Percentiles rank a stretch among this genome's conserved stretches.
These are phyloP conservation scores for Schizonepeta tenuifolia DNA, from an alignment of 257 asterid genomes.

Conservation along the genomic window DNA sequence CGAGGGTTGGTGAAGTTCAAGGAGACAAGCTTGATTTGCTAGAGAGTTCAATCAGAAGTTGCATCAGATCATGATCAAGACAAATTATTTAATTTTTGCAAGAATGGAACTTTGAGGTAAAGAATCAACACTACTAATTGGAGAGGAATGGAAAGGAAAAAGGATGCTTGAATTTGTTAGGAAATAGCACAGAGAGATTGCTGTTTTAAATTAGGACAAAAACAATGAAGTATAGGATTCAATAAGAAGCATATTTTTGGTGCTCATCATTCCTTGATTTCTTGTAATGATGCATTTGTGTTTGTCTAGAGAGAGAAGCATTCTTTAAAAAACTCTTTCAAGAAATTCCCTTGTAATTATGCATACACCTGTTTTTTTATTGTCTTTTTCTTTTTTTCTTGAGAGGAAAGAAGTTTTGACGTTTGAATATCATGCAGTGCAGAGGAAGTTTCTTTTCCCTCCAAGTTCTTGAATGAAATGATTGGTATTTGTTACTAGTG, in stretches of 20 bases:
- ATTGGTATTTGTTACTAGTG: not conserved
- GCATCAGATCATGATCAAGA: constrained; percentile 30
- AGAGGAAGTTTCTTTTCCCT: constrained; percentile 33
- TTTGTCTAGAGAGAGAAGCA: not conserved
- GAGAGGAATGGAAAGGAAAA: not conserved
- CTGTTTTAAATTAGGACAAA: constrained; percentile 14
- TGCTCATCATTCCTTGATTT: constrained; percentile 11
- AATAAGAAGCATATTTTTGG: not conserved
- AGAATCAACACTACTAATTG: no score
- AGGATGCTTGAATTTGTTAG: constrained; percentile 21
- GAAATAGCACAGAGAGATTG: constrained; percentile 32
- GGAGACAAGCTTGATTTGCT: constrained; percentile 47
- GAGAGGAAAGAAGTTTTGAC: constrained; percentile 5
- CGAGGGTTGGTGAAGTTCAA: constrained; percentile 47
- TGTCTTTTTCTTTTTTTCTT: not conserved
- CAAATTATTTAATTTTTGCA: not conserved
- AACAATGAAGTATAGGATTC: constrained; percentile 5
- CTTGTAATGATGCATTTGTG: constrained; percentile 1
- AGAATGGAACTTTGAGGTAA: not conserved
- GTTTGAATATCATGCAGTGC: constrained; percentile 9
- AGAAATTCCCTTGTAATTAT: not conserved
- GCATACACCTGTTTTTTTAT: not conserved
- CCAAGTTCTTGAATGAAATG: constrained; percentile 31
- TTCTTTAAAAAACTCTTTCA: not conserved
- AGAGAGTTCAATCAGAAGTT: constrained; percentile 55